Percentiles rank a stretch among this genome's conserved stretches.
These are phyloP conservation scores for Chaetomiaceae sp. DNA, from an alignment of 2,329 filamentous ascomycete genomes.

Conservation along the genomic window DNA sequence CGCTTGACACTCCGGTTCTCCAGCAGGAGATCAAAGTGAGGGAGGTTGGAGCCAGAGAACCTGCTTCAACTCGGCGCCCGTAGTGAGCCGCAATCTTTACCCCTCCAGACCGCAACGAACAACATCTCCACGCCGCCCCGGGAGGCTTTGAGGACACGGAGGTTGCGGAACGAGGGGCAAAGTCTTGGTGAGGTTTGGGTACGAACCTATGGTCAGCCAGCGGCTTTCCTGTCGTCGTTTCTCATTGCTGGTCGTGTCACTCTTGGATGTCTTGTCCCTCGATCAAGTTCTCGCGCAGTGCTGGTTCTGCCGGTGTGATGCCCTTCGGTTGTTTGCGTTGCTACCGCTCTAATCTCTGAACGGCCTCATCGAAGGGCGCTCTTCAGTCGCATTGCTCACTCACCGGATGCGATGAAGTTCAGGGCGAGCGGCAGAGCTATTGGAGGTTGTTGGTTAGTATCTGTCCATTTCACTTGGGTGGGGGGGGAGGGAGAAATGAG, in stretches of 20 bases:
- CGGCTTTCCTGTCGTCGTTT: conserved; percentile 10
- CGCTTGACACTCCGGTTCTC: conserved; percentile 14
- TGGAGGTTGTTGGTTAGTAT: conserved; percentile 30
- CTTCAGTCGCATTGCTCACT: conserved; percentile 47
- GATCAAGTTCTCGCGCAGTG: conserved; percentile 25
- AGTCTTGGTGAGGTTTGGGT: conserved; percentile 34
- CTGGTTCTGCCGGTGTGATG: conserved; percentile 20
- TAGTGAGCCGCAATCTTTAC: conserved; percentile 66
- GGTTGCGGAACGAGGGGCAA: conserved; percentile 9
- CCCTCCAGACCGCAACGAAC: conserved; percentile 21
- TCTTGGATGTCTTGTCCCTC: not conserved
- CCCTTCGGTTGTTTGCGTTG: conserved; percentile 32
- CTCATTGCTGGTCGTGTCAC: no score
- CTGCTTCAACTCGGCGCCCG: conserved; percentile 68
- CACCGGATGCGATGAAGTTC: conserved; percentile 89
- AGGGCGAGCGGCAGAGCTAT: conserved; percentile 74
- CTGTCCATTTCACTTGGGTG: not conserved
- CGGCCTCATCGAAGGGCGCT: conserved; percentile 23
- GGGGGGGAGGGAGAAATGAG: not conserved
- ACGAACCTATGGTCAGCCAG: conserved; percentile 34
- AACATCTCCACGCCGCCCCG: not conserved
- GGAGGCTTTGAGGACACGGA: not conserved
- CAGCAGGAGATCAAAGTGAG: conserved; percentile 8
- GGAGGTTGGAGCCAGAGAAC: conserved; percentile 49
- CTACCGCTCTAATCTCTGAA: conserved; percentile 58